A percentile compares a stretch with the other conserved stretches of the same genome.
Conservation (phyloP, 768 basidiomycete genomes). For the Sporobolomyces pararoseus region DNA sequence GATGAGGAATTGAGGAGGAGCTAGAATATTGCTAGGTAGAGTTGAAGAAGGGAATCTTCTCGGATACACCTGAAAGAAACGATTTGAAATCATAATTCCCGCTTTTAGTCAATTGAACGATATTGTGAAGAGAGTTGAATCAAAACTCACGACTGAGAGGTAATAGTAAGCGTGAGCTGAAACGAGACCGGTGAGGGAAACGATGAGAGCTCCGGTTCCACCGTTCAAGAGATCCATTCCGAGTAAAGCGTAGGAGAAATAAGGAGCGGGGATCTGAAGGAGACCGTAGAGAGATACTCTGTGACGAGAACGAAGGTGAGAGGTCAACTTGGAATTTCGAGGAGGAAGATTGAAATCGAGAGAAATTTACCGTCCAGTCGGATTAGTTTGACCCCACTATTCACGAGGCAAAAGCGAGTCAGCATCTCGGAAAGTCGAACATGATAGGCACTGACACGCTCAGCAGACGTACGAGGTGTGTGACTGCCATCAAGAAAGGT, state of each 20-base stretch:
- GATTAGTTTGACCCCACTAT: conserved; percentile 34
- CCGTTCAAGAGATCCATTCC: conserved; percentile 65
- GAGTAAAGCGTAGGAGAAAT: conserved; percentile 71
- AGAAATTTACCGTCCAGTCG: conserved; percentile 8
- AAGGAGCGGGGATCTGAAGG: conserved; percentile 65
- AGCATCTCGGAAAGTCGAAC: not conserved
- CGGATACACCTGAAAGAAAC: not conserved
- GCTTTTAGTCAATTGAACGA: no score
- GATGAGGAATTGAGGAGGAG: conserved; percentile 29
- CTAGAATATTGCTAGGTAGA: not conserved
- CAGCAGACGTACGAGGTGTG: conserved; percentile 56
- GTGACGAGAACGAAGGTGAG: conserved; percentile 38
- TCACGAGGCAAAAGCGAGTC: not conserved
- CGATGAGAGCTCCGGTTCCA: conserved; percentile 56
- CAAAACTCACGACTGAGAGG: conserved; percentile 35
- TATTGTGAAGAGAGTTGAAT: no score
- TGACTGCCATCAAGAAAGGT: conserved; percentile 64
- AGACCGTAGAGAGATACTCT: conserved; percentile 76
- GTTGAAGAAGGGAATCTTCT: not conserved
- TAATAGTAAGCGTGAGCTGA: conserved; percentile 76
- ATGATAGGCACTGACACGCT: not conserved
- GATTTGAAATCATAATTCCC: no score
- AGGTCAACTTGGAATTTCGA: conserved; percentile 33
- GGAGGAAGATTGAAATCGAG: not conserved
- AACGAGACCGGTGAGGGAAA: conserved; percentile 64